Evolutionary conservation across 2,329 filamentous ascomycete genomes (phyloP).

Genomic region (Alternaria burnsii): DNA sequence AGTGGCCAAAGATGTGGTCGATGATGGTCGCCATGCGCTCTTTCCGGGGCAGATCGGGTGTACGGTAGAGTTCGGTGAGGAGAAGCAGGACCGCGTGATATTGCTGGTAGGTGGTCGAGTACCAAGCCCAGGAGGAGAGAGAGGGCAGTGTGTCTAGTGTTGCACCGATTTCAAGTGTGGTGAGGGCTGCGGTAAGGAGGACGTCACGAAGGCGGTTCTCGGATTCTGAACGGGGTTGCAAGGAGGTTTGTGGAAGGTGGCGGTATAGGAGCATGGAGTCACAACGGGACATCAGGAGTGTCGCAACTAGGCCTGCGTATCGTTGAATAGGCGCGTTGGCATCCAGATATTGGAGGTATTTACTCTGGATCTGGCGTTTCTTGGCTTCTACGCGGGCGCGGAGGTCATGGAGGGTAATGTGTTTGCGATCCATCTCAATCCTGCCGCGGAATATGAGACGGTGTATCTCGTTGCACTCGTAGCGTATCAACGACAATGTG

Average conservation of each 20-base stretch:
- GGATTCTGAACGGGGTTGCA: slow-evolving; percentile 45
- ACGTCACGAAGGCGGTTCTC: slow-evolving; percentile 50
- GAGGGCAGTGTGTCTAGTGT: slow-evolving; percentile 50
- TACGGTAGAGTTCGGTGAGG: slow-evolving; percentile 50
- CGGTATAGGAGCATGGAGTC: slow-evolving; percentile 52
- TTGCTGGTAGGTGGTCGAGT: slow-evolving; percentile 51
- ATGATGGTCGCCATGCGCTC: slow-evolving; percentile 52
- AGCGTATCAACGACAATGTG: slow-evolving; percentile 47
- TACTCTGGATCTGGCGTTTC: slow-evolving; percentile 46
- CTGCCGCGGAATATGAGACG: slow-evolving; percentile 49
- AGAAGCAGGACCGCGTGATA: slow-evolving; percentile 50
- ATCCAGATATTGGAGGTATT: slow-evolving; percentile 47
- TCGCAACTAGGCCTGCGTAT: slow-evolving; percentile 50
- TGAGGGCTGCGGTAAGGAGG: slow-evolving; percentile 48
- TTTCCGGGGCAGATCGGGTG: slow-evolving; percentile 45
- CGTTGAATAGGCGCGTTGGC: slow-evolving; percentile 45
- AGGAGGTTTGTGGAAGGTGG: slow-evolving; percentile 47
- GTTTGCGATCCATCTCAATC: slow-evolving; percentile 51
- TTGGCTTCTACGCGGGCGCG: slow-evolving; percentile 46
- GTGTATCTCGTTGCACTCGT: slow-evolving; percentile 51
- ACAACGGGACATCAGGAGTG: slow-evolving; percentile 49
- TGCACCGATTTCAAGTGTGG: slow-evolving; percentile 50
- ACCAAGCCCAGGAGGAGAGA: slow-evolving; percentile 48
- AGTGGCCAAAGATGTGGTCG: slow-evolving; percentile 52
- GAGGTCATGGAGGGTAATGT: slow-evolving; percentile 48